Evolutionary conservation across 306 rosid genomes (phyloP), one percentile per base, ranked within the genome.

Genomic region (Cicer bijugum): DNA sequence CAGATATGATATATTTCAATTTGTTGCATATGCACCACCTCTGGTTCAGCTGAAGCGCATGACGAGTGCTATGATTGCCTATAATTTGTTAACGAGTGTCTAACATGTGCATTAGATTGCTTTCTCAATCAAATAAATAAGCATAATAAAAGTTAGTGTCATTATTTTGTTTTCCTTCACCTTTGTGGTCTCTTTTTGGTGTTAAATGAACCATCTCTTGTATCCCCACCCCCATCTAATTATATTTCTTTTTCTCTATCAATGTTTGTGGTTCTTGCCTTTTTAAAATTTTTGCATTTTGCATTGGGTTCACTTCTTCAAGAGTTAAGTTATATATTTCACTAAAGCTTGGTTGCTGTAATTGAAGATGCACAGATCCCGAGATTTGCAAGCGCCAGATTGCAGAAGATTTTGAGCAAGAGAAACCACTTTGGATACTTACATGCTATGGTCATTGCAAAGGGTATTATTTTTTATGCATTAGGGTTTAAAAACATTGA

Each of bases 391-490:
- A 82, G 80, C 89, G 84, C 80, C 85, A 79, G 78, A 85, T 91
- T 45, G 88, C 63, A 48, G 91, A 88, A 61, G 97, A 94, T 86
- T 89, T 89, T 69, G 75, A 87, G 78, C 74, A 75, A 2, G 98
- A 91, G 88, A 88, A 81, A 68, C 97, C 98, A 10, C 80, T 91
- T 59, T 94, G 98, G 98, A 87, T 81, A 77, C 91, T 94, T 71
- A 89, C 97, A 1, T 91, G 97, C 90, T 94, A 91, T 11, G 72
- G 89, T 82, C 97, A 94, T 84, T 64, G 64, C 82, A 89, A 66
- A 88, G 81, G 87, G 98, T 90, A 88, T 75, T 51, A 62, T 38
- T 55, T 60, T 23, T 52, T 19, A 59, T 19, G 12, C 46, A 40
- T 40, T 23, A n/a, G 65, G 50, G 44, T 57, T 50, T 56, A 71